Percentiles rank a stretch among this genome's conserved stretches.
Evolutionary conservation across 2,329 filamentous ascomycete genomes (phyloP).

Genomic region (Neofusicoccum laricinum): DNA sequence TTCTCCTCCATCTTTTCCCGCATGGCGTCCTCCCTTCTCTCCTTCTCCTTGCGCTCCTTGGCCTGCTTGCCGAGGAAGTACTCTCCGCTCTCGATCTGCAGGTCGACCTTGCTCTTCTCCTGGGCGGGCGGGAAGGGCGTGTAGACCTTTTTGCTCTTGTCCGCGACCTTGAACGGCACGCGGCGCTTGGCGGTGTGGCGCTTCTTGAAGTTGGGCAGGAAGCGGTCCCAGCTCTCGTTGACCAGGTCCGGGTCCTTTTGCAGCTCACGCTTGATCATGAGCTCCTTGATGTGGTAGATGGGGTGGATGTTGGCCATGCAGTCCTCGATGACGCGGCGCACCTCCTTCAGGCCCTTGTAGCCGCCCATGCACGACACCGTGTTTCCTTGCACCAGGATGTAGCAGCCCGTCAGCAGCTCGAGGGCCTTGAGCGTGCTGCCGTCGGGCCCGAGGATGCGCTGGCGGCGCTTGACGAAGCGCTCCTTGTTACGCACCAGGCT

Average conservation of each 20-base stretch:
- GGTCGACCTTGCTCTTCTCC: conserved; percentile 98
- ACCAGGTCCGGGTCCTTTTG: conserved; percentile 84
- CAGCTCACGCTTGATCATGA: conserved; percentile 91
- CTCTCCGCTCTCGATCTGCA: conserved; percentile 96
- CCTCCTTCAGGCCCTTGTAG: conserved; percentile 90
- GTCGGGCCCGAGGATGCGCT: conserved; percentile 86
- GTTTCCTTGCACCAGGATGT: conserved; percentile 94
- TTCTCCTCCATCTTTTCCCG: conserved; percentile 85
- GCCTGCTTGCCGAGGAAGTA: conserved; percentile 93
- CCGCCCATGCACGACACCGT: conserved; percentile 90
- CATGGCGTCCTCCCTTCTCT: conserved; percentile 80
- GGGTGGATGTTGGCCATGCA: conserved; percentile 94
- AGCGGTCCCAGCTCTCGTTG: conserved; percentile 91
- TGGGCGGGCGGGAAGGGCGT: conserved; percentile 95
- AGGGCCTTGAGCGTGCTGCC: conserved; percentile 92
- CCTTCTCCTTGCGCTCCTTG: conserved; percentile 77
- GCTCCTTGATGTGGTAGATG: conserved; percentile 90
- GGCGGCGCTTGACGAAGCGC: conserved; percentile 88
- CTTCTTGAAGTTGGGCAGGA: conserved; percentile 96
- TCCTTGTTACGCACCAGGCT: conserved; percentile 91
- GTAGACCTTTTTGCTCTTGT: conserved; percentile 92
- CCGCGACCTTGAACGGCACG: conserved; percentile 78
- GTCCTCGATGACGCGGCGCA: conserved; percentile 84
- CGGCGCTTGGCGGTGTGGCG: conserved; percentile 80
- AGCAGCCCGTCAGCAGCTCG: conserved; percentile 85